Base-by-base conservation (phyloP, 768 basidiomycete species). In the Boletus barrowsii region DNA sequence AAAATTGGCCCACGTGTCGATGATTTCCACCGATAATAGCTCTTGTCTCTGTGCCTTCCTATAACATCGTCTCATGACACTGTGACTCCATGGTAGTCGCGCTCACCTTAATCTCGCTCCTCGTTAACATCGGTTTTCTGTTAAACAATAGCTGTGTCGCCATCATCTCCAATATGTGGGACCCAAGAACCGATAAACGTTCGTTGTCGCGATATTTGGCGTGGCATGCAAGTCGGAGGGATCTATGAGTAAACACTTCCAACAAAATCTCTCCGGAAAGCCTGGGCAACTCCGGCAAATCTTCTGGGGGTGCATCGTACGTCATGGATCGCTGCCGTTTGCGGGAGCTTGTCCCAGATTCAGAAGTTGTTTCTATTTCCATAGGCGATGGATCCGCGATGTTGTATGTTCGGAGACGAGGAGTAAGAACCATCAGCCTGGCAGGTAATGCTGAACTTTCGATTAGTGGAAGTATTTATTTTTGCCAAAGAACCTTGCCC, bases 231-330 rank as follows among this genome's bases (percentile, higher is more conserved):
- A 71, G 76, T 47, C 81, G 76, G 47, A 90, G 74, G 18, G 86
- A 86, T 61, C 70, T 77, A 65, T 90, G 88, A 13, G 86, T 88
- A 61, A 80, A 88, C 49, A 88, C 83, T 60, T 86, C 80, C 49
- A 90, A 78, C 59, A 83, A 72, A 36, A 82, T 71, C 47, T 85
- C 81, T 52, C 75, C 76, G 30, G 74, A 73, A 53, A 81, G 72
- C 64, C 73, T 75, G 42, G 82, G 87, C 56, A 81, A 65, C 22
- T 72, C 72, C 47, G 78, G 80, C 48, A 71, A 62, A 53, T 67
- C 68, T 55, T 61, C 66, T 46, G 60, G 62, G 17, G 56, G 55
- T 49, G 56, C 65, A 54, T 66, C 64, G 52, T 64, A 63, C 53
- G 66, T 72, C 55, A 64, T 43, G 49, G 72, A 69, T 54, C 70